Evolutionary conservation across 2,329 filamentous ascomycete genomes (phyloP), one percentile per base, ranked within the genome.

Genomic region (Tolypocladium tropicale): DNA sequence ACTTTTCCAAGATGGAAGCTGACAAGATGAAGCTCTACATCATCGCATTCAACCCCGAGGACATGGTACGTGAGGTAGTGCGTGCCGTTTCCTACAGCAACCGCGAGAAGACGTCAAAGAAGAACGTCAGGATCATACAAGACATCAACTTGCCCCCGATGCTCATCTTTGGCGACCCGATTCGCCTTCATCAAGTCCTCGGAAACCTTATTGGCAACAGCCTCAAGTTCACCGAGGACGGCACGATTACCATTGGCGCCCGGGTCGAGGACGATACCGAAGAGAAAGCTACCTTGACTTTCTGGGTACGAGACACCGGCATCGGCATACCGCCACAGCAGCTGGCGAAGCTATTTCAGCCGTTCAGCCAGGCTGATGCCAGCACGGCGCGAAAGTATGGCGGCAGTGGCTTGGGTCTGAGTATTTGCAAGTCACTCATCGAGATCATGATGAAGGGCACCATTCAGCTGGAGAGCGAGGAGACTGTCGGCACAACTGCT

Each of bases 361-460:
- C 92, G 0, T 96, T 96, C 67, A 93, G 89, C 55, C 92, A 96
- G 71, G 92, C 93, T 1, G 92, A 96, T 71, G 88, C 87, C 52
- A 94, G 89, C 63, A 95, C 91, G 3, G 90, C 91, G 55, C 80
- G 92, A 54, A 94, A 91, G 67, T 96, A 96, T 63, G 92, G 92
- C 43, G 92, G 92, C 48, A 96, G 90, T 62, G 92, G 92, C 28
- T 83, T 96, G 2, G 92, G 92, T 2, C 78, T 96, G 48, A 95
- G 89, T 66, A 96, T 96, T 61, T 96, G 92, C 80, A 96, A 96
- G 72, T 92, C 89, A 0, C 84, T 96, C 48, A 91, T 96, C 59
- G 89, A 96, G 72, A 90, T 89, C 23, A 92, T 95, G 72, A 92
- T 96, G 82, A 85, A 89, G 59, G 92, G 92, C 46, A 84, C 81